These are phyloP conservation scores for Leishmania lainsoni DNA, from an alignment of 208 protist genomes.

Conservation along the genomic window DNA sequence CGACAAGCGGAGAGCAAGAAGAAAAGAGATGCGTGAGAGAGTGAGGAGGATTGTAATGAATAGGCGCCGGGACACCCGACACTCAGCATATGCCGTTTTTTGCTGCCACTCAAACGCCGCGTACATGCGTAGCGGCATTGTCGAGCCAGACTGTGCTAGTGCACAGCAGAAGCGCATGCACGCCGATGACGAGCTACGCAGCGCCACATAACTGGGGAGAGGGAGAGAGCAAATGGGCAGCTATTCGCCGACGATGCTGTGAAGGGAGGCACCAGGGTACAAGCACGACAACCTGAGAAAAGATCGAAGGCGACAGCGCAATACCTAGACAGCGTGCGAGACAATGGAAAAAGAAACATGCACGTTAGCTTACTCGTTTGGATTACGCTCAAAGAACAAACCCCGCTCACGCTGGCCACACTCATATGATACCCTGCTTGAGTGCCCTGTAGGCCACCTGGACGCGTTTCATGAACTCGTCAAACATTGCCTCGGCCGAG, in stretches of 20 bases:
- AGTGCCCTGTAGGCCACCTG: conserved; percentile 76
- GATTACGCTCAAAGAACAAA: not conserved
- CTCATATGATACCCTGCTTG: conserved; percentile 68
- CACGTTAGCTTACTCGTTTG: not conserved
- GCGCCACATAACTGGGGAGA: not conserved
- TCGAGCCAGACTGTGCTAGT: not conserved
- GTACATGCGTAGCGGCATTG: not conserved
- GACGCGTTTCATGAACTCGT: conserved; percentile 66
- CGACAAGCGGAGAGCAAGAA: not conserved
- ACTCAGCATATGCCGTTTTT: not conserved
- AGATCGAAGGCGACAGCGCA: not conserved
- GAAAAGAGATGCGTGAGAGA: not conserved
- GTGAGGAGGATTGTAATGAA: not conserved
- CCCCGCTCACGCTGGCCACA: not conserved
- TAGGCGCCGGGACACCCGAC: not conserved
- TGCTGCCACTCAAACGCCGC: not conserved
- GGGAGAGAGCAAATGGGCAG: not conserved
- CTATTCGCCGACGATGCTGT: not conserved
- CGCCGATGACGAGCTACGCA: not conserved
- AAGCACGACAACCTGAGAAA: not conserved
- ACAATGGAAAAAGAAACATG: not conserved
- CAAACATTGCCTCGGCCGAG: conserved; percentile 23
- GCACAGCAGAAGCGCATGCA: not conserved
- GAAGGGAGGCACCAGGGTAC: not conserved
- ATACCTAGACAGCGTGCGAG: not conserved